These are phyloP conservation scores for Crassisporium funariophilum DNA, from an alignment of 768 basidiomycete genomes.

Conservation along the genomic window DNA sequence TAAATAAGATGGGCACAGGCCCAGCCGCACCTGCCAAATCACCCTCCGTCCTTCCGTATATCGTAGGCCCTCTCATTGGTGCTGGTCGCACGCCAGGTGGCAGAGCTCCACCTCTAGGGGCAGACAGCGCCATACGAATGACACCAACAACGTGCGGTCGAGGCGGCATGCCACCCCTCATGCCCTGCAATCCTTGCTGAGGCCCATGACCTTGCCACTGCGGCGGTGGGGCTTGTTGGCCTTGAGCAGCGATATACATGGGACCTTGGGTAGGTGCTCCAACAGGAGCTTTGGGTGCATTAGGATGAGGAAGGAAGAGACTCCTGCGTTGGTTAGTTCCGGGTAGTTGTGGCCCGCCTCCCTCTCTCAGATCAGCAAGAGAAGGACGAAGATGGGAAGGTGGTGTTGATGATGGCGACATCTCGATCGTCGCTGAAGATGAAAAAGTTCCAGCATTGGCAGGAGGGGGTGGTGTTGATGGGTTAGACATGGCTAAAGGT, in stretches of 20 bases:
- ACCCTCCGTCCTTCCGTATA: constrained; percentile 57
- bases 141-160: constrained; percentile 18
- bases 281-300: constrained; percentile 45
- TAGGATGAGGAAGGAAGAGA: constrained; percentile 48
- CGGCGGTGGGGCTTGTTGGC: constrained; percentile 6
- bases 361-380: constrained; percentile 30
- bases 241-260: constrained; percentile 50
- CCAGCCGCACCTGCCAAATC: constrained; percentile 53
- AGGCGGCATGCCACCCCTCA: neutral
- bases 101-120: constrained; percentile 9
- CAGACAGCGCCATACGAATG: constrained; percentile 32
- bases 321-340: constrained; percentile 37
- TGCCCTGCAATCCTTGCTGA: constrained; percentile 5
- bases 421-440: too few relatives aligned
- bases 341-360: constrained; percentile 25
- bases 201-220: neutral
- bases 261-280: constrained; percentile 44
- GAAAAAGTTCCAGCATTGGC: constrained; percentile 7
- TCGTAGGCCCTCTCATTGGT: constrained; percentile 45
- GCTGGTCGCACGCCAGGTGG: constrained; percentile 18
- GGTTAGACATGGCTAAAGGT: too few relatives aligned
- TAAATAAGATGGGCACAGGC: constrained; percentile 65
- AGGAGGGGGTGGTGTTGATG: constrained; percentile 18
- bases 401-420: too few relatives aligned
- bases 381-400: constrained; percentile 30